A percentile compares a stretch with the other conserved stretches of the same genome.
Evolutionary conservation across 1,284 basidiomycete species (phyloP).

Genomic region (Moesziomyces globuligerus): DNA sequence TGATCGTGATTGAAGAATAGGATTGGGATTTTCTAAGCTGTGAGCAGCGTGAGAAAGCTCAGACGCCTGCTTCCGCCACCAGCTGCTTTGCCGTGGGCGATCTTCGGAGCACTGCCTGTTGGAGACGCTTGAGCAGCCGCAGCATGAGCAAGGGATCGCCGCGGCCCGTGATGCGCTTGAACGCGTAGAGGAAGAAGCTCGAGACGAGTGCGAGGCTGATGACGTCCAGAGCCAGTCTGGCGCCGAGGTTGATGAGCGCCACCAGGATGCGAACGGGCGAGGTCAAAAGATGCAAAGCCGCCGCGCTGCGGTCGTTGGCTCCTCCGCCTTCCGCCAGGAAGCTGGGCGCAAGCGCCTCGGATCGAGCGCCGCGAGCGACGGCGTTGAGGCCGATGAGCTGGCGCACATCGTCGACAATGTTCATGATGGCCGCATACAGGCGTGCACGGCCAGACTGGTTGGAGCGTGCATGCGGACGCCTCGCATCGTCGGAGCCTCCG

Average conservation of each 20-base stretch:
- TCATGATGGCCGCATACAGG: conserved; percentile 29
- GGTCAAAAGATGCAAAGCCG: conserved; percentile 29
- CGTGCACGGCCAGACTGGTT: conserved; percentile 10
- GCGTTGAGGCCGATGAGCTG: conserved; percentile 35
- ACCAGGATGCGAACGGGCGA: conserved; percentile 39
- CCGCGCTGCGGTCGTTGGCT: conserved; percentile 10
- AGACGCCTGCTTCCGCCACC: conserved; percentile 18
- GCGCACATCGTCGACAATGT: conserved; percentile 34
- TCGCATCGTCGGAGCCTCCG: conserved; percentile 24
- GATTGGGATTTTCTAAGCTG: not conserved
- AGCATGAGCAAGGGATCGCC: conserved; percentile 59
- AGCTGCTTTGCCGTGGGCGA: conserved; percentile 32
- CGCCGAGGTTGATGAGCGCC: conserved; percentile 52
- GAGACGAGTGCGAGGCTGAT: conserved; percentile 55
- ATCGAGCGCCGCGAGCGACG: conserved; percentile 15
- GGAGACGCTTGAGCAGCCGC: conserved; percentile 33
- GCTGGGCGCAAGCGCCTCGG: conserved; percentile 41
- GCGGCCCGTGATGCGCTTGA: conserved; percentile 53
- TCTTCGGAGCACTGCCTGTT: conserved; percentile 27
- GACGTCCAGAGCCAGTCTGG: conserved; percentile 57
- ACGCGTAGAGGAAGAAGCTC: conserved; percentile 45
- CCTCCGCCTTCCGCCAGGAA: conserved; percentile 34
- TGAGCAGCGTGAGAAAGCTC: too few species aligned
- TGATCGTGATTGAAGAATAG: too few species aligned
- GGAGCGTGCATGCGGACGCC: conserved; percentile 8